phyloP scores from a whole-genome alignment of 768 basidiomycete species.

The Trametes meyenii region DNA sequence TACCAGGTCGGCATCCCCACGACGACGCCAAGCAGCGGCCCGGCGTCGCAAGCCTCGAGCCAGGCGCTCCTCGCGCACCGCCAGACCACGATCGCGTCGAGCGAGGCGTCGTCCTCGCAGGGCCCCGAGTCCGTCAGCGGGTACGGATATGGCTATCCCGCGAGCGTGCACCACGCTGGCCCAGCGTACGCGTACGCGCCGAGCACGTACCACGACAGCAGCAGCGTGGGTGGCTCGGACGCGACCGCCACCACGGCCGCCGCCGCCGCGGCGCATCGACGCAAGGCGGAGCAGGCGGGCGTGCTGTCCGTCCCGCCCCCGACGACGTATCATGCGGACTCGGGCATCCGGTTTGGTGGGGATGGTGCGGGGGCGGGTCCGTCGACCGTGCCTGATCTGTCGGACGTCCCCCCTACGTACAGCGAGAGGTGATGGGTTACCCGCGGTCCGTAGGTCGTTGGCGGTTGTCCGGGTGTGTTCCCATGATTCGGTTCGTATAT shows the following conservation, averaged over 20 bases:
- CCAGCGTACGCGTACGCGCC: not conserved
- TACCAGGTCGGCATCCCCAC: not conserved
- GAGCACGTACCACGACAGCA: not conserved
- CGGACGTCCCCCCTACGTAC: conserved; percentile 5
- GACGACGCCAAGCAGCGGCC: not conserved
- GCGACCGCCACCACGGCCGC: not conserved
- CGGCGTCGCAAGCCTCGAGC: not conserved
- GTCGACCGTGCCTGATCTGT: not conserved
- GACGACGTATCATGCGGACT: conserved; percentile 9
- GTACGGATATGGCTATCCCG: conserved; percentile 1
- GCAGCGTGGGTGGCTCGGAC: not conserved
- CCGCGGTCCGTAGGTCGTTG: too few species aligned
- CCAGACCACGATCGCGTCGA: not conserved
- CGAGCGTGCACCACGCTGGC: too few species aligned
- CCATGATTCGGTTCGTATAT: too few species aligned
- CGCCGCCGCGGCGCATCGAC: not conserved
- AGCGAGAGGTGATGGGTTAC: not conserved
- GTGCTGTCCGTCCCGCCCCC: conserved; percentile 1
- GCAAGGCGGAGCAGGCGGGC: conserved; percentile 5
- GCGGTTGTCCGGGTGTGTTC: too few species aligned
- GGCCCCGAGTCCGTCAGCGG: conserved; percentile 1
- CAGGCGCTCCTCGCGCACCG: not conserved
- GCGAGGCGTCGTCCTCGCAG: not conserved
- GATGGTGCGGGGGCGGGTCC: not conserved
- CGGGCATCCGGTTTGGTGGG: not conserved